Base-by-base conservation (phyloP, 192 early-diverging fungal species). In the Phycomyces nitens region DNA sequence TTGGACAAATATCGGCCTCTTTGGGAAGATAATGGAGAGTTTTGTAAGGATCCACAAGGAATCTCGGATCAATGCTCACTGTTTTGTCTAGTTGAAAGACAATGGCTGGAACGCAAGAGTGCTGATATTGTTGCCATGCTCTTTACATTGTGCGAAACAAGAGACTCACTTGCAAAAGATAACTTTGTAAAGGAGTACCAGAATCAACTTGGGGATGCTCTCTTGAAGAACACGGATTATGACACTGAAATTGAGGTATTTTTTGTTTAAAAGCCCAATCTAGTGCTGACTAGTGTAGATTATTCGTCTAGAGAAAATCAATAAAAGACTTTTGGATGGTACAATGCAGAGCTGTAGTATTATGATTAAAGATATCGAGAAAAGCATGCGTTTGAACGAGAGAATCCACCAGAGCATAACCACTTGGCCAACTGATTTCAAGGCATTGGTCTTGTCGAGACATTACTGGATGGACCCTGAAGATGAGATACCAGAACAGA, bases 341-440 rank as follows among this genome's bases (percentile, higher is more conserved):
- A 54, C 55, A 21, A 21, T 68, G 6, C 20, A 21, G n/a, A 29
- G 20, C 6, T 60, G 58, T 42, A 57, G 53, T 27, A 44, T 60
- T 7, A 68, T 68, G 66, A 16, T 68, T 1, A 60, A 60, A n/a
- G 66, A 68, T 44, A 21, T 68, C 10, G 56, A 58, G n/a, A 44
- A 53, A 2, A 54, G 58, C 43, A 21, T 18, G 38, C 27, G 58
- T 20, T 10, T 68, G 14, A 39, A 68, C 53, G 52, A 29, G 3
- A 22, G 49, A 18, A 53, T 68, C 5, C 58, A 60, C 51, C 51
- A 68, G 18, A 41, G 11, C 12, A 68, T 43, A 16, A 16, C 20
- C 3, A 18, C 29, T 27, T 21, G 50, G 10, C n/a, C n/a, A 18
- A 38, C n/a, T 12, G 12, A n/a, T 5, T 60, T 68, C 4, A 44